phyloP scores from a whole-genome alignment of 75 land plant genomes.

The Cunninghamia lanceolata region DNA sequence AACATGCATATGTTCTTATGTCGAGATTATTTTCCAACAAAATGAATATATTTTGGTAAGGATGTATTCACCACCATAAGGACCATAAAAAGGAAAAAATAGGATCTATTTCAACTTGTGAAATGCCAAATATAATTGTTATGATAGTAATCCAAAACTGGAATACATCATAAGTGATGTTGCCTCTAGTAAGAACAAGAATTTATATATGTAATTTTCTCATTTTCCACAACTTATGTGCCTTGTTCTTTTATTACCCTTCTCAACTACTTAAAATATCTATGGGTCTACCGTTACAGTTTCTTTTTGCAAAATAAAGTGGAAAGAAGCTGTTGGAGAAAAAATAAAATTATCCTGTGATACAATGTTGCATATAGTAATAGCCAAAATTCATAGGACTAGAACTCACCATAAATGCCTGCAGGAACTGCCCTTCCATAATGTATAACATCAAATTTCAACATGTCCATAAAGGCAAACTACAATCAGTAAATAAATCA shows the following conservation, averaged over 20 bases:
- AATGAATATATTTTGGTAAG: not conserved
- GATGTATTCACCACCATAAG: not conserved
- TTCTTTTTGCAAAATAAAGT: not conserved
- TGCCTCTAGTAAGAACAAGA: not conserved
- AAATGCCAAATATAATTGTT: not conserved
- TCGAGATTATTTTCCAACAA: not conserved
- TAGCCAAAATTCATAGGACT: not conserved
- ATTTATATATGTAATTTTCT: not conserved
- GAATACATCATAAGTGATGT: not conserved
- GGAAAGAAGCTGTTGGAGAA: not conserved
- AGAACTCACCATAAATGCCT: slow-evolving; percentile 86
- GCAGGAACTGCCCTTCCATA: slow-evolving; percentile 77
- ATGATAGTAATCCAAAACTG: not conserved
- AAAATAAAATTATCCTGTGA: not conserved
- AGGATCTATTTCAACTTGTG: not conserved
- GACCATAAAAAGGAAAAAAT: not conserved
- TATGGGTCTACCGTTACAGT: not conserved
- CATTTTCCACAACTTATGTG: not conserved
- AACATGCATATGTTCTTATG: not conserved
- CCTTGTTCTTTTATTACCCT: not conserved
- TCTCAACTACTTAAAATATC: not conserved
- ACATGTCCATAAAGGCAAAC: slow-evolving; percentile 1
- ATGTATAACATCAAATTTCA: not conserved
- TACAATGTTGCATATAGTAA: not conserved
- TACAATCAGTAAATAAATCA: not conserved